These are phyloP conservation scores for Fraxinus excelsior DNA, from an alignment of 257 asterid genomes.

Conservation along the genomic window DNA sequence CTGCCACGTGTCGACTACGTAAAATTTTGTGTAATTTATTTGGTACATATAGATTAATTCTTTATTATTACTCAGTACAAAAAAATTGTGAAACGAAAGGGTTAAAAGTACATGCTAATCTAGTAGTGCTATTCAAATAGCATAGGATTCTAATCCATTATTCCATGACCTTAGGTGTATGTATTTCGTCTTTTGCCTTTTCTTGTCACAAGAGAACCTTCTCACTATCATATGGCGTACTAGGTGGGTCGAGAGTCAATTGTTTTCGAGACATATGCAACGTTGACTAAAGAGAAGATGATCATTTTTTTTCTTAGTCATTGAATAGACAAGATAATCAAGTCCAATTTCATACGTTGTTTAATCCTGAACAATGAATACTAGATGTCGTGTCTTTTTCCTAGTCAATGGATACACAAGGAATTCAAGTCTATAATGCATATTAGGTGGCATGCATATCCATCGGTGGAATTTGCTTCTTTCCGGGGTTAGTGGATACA, in stretches of 20 bases:
- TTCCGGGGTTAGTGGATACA: background rate
- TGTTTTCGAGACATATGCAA: constrained; percentile 34
- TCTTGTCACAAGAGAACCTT: background rate
- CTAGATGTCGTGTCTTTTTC: no score
- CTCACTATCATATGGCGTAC: no score
- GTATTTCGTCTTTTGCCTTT: constrained; percentile 27
- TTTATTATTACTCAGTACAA: no score
- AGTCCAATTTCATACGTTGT: background rate
- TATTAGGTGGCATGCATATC: background rate
- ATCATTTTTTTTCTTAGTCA: no score
- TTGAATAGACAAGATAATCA: background rate
- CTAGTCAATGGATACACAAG: no score
- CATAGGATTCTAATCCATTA: constrained; percentile 44
- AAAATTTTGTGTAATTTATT: no score
- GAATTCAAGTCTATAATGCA: no score
- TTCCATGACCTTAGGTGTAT: background rate
- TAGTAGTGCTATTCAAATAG: background rate
- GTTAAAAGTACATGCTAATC: background rate
- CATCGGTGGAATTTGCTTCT: background rate
- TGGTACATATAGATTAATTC: no score
- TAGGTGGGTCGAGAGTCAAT: constrained; percentile 17
- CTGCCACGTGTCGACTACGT: no score
- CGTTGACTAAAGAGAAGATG: background rate
- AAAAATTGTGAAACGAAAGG: background rate
- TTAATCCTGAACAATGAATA: background rate